phyloP scores from a whole-genome alignment of 2,329 filamentous ascomycete genomes.

The Ascochyta viciae-villosae region DNA sequence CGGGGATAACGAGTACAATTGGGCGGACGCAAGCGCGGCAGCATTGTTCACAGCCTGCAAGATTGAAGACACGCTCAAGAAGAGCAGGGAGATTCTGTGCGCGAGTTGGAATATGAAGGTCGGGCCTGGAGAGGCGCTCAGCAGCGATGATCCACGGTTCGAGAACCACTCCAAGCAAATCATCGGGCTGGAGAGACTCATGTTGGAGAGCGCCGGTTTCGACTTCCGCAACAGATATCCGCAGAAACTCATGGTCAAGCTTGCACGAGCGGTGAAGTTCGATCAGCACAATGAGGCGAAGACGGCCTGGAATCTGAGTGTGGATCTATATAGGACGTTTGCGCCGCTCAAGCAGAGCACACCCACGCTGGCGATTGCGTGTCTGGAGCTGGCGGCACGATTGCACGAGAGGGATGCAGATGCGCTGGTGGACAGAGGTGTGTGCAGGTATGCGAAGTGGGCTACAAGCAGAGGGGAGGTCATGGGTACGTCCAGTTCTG shows the following conservation, averaged over 20 bases:
- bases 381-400: conserved; percentile 79
- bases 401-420: conserved; percentile 66
- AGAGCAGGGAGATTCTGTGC: conserved; percentile 90
- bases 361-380: conserved; percentile 81
- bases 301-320: conserved; percentile 79
- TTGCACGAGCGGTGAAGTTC: conserved; percentile 67
- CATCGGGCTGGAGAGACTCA: conserved; percentile 87
- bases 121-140: conserved; percentile 69
- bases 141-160: conserved; percentile 84
- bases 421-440: conserved; percentile 53
- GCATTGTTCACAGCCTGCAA: conserved; percentile 94
- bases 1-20: conserved; percentile 84
- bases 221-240: conserved; percentile 92
- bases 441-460: conserved; percentile 56
- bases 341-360: conserved; percentile 89
- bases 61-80: conserved; percentile 97
- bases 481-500: conserved; percentile 45
- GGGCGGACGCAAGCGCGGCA: conserved; percentile 82
- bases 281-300: conserved; percentile 65
- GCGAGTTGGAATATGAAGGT: conserved; percentile 86
- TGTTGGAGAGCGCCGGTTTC: conserved; percentile 91
- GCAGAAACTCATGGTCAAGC: conserved; percentile 83
- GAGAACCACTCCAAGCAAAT: conserved; percentile 80
- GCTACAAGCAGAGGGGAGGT: conserved; percentile 54
- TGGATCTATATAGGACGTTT: conserved; percentile 93